Conservation (phyloP, 441 rosid genomes). For the Pelargonium fulgidum region DNA sequence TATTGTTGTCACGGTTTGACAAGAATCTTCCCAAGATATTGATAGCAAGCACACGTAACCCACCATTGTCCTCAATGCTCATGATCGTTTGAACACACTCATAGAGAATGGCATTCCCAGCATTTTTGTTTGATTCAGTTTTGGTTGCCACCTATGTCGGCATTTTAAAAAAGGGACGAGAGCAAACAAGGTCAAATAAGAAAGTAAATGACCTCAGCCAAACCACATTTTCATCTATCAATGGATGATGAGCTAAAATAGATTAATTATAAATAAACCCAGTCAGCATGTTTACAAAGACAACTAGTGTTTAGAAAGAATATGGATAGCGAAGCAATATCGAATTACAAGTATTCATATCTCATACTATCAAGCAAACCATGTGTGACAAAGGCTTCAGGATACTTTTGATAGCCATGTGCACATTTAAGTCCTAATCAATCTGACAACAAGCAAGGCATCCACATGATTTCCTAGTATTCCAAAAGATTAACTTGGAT, state of each 20-base stretch:
- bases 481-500: no score
- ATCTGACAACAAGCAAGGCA: no score
- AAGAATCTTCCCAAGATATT: constrained; percentile 95
- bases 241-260: neutral
- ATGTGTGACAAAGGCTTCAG: no score
- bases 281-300: neutral
- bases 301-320: no score
- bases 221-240: neutral
- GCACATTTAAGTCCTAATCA: no score
- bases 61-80: constrained; percentile 95
- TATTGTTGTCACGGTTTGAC: constrained; percentile 98
- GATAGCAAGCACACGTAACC: constrained; percentile 97
- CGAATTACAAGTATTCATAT: no score
- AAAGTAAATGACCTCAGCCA: constrained; percentile 12
- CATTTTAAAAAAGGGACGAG: constrained; percentile 21
- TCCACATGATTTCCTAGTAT: no score
- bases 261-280: neutral
- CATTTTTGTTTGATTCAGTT: constrained; percentile 96
- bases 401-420: no score
- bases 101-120: constrained; percentile 95
- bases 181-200: constrained; percentile 8
- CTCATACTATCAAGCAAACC: no score
- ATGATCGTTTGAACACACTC: constrained; percentile 96
- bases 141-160: constrained; percentile 87
- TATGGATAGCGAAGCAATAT: no score